phyloP scores from a whole-genome alignment of 2,329 filamentous ascomycete species.

The Daldinia sp. region DNA sequence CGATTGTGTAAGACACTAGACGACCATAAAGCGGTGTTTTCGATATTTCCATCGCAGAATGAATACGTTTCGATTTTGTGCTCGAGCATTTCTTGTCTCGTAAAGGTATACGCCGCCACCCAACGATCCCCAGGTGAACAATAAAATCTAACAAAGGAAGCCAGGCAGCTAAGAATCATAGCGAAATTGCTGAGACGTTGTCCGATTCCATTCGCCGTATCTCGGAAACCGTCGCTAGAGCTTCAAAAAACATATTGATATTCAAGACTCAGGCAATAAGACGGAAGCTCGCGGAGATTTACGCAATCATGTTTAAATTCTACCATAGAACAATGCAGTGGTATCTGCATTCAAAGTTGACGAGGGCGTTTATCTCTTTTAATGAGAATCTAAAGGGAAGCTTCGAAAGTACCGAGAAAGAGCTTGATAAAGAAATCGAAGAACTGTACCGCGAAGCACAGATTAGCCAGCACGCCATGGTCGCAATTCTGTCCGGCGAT shows the following conservation, averaged over 20 bases:
- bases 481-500: conserved; percentile 9
- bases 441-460: conserved; percentile 26
- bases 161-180: conserved; percentile 29
- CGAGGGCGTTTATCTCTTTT: conserved; percentile 19
- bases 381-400: conserved; percentile 15
- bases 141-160: background rate
- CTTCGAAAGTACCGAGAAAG: conserved; percentile 13
- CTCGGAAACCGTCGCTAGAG: conserved; percentile 28
- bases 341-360: conserved; percentile 23
- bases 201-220: conserved; percentile 17
- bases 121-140: background rate
- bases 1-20: conserved; percentile 24
- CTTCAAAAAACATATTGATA: conserved; percentile 19
- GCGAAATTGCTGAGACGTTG: conserved; percentile 26
- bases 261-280: conserved; percentile 23
- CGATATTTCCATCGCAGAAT: conserved; percentile 27
- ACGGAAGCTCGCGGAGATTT: conserved; percentile 27
- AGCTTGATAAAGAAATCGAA: conserved; percentile 18
- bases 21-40: conserved; percentile 25
- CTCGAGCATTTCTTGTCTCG: conserved; percentile 25
- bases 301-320: conserved; percentile 31
- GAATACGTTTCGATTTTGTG: conserved; percentile 21
- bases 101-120: conserved; percentile 30
- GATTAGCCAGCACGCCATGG: conserved; percentile 20
- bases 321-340: conserved; percentile 22